Percentiles rank a stretch among this genome's conserved stretches.
Evolutionary conservation across 805 yeast species (phyloP).

Genomic region (Starmerella ratchasimensis): DNA sequence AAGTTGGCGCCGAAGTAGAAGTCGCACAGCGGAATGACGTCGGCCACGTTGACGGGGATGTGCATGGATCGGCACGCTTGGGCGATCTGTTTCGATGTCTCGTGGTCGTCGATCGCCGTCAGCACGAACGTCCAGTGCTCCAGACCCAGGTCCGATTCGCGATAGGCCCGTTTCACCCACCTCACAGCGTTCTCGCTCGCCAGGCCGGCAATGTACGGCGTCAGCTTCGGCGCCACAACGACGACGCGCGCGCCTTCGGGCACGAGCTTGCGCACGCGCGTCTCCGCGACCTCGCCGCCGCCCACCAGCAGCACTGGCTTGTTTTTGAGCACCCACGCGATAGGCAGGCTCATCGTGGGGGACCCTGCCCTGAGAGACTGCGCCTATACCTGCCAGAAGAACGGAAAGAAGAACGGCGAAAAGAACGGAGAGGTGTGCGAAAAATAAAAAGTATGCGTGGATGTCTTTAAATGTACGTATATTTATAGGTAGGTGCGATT

Average conservation of each 20-base stretch:
- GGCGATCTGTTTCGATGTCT: constrained; percentile 43
- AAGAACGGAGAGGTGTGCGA: no score
- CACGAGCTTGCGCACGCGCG: constrained; percentile 52
- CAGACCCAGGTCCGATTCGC: constrained; percentile 21
- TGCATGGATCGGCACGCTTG: constrained; percentile 33
- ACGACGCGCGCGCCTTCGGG: constrained; percentile 60
- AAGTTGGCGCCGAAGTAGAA: constrained; percentile 73
- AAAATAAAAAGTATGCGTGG: no score
- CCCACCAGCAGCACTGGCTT: constrained; percentile 62
- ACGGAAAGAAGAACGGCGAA: no score
- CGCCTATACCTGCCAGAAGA: no score
- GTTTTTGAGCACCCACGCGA: constrained; percentile 25
- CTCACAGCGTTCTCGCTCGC: constrained; percentile 11
- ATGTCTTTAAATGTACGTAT: no score
- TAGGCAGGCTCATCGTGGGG: constrained; percentile 15
- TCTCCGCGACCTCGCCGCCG: constrained; percentile 52
- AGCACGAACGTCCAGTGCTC: constrained; percentile 50
- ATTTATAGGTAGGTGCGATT: no score
- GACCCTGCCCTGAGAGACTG: no score
- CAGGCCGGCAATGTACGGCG: constrained; percentile 36
- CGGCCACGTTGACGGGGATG: constrained; percentile 64
- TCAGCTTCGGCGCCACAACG: constrained; percentile 39
- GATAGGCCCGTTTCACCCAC: constrained; percentile 13
- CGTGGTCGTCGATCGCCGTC: constrained; percentile 63
- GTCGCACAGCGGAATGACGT: constrained; percentile 71